Conservation (phyloP, 805 yeast species). For the Monosporozyma servazzii region DNA sequence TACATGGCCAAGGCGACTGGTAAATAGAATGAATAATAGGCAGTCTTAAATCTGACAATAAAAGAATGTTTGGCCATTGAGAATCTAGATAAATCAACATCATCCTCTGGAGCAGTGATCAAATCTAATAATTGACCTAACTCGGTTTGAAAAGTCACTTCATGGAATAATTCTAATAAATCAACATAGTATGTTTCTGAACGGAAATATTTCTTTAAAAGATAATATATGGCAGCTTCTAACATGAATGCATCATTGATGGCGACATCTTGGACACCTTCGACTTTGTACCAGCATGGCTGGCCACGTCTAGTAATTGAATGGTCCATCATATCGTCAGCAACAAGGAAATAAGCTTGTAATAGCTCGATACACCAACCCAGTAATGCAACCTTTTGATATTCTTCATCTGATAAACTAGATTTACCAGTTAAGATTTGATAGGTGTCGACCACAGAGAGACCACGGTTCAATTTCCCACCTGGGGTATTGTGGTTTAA, state of each 20-base stretch:
- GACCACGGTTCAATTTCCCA: slow-evolving; percentile 93
- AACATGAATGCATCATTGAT: slow-evolving; percentile 96
- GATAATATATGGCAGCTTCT: slow-evolving; percentile 85
- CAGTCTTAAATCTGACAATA: slow-evolving; percentile 94
- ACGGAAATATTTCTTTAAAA: slow-evolving; percentile 83
- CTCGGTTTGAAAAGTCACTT: slow-evolving; percentile 95
- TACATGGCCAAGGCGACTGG: slow-evolving; percentile 97
- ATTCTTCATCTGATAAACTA: slow-evolving; percentile 44
- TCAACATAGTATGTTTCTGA: slow-evolving; percentile 78
- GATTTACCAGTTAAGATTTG: slow-evolving; percentile 58
- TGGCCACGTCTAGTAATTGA: slow-evolving; percentile 97
- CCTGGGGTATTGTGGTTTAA: slow-evolving; percentile 87
- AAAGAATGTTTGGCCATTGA: slow-evolving; percentile 85
- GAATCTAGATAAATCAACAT: slow-evolving; percentile 80
- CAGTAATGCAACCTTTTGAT: slow-evolving; percentile 73
- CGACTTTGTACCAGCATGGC: slow-evolving; percentile 89
- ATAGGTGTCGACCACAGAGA: slow-evolving; percentile 91
- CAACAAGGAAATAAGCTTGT: slow-evolving; percentile 94
- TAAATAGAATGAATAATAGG: slow-evolving; percentile 91
- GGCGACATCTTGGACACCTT: slow-evolving; percentile 83
- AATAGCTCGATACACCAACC: slow-evolving; percentile 95
- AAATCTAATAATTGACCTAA: slow-evolving; percentile 92
- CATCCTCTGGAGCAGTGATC: slow-evolving; percentile 95
- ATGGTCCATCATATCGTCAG: slow-evolving; percentile 97
- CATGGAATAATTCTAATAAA: slow-evolving; percentile 88